Evolutionary conservation across 78 protist species (phyloP).

Genomic region (Dictyostelium intermedium): DNA sequence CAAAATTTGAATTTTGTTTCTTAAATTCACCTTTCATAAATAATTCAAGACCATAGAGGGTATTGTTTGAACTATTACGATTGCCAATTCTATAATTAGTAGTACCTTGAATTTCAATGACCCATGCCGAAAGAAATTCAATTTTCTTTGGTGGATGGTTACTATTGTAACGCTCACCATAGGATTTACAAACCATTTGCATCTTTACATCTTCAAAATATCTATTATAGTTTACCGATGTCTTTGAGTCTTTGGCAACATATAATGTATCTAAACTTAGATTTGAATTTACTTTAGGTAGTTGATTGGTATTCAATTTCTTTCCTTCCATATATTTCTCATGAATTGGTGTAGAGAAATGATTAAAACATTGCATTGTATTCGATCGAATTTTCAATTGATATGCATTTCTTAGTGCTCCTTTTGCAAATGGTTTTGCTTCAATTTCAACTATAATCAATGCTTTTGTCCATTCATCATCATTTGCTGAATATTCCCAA

Average conservation of each 20-base stretch:
- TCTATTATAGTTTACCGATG: background rate
- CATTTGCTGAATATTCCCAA: constrained; percentile 50
- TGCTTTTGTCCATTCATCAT: constrained; percentile 69
- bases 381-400: constrained; percentile 9
- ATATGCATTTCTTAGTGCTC: constrained; percentile 64
- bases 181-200: constrained; percentile 82
- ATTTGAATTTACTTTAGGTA: constrained; percentile 13
- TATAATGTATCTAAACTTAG: constrained; percentile 3
- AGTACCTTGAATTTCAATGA: constrained; percentile 45
- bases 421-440: constrained; percentile 56
- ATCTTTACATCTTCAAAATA: constrained; percentile 83
- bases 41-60: constrained; percentile 64
- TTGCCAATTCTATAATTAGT: background rate
- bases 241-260: constrained; percentile 69
- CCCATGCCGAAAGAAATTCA: constrained; percentile 76
- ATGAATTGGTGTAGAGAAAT: background rate
- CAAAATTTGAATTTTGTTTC: constrained; percentile 92
- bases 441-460: constrained; percentile 43
- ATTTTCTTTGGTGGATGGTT: constrained; percentile 79
- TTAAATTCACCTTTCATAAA: constrained; percentile 72
- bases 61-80: background rate
- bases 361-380: constrained; percentile 18
- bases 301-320: background rate
- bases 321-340: constrained; percentile 34
- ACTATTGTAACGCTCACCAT: constrained; percentile 47